Conservation (phyloP, 805 yeast genomes). For the Sugiyamaella floridensis region DNA sequence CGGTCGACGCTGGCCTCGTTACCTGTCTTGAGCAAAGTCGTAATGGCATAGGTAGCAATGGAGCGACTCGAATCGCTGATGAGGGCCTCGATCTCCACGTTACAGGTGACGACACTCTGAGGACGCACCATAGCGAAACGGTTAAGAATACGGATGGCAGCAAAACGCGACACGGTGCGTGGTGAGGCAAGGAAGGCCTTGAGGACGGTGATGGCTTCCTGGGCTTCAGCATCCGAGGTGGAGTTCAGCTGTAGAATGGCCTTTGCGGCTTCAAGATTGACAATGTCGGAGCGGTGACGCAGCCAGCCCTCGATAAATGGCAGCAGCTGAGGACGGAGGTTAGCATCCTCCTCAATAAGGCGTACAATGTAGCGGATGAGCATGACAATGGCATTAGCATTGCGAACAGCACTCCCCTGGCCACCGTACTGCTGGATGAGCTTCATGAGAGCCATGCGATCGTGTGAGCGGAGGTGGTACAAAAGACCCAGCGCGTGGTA, state of each 20-base stretch:
- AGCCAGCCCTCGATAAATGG: slow-evolving; percentile 64
- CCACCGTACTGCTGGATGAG: slow-evolving; percentile 69
- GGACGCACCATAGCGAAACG: slow-evolving; percentile 78
- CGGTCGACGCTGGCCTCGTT: slow-evolving; percentile 84
- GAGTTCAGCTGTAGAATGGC: slow-evolving; percentile 51
- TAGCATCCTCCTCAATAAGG: slow-evolving; percentile 64
- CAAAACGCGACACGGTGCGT: slow-evolving; percentile 81
- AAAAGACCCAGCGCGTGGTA: slow-evolving; percentile 92
- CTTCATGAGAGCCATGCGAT: slow-evolving; percentile 88
- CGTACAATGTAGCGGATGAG: slow-evolving; percentile 75
- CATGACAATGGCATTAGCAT: slow-evolving; percentile 78
- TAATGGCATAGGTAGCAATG: slow-evolving; percentile 93
- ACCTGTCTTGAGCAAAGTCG: slow-evolving; percentile 91
- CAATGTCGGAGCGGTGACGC: slow-evolving; percentile 78
- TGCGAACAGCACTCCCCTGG: slow-evolving; percentile 53
- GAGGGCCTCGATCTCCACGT: slow-evolving; percentile 75
- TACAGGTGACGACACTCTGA: slow-evolving; percentile 62
- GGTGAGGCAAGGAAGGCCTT: slow-evolving; percentile 80
- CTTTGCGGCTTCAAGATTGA: slow-evolving; percentile 87
- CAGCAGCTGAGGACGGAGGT: slow-evolving; percentile 51
- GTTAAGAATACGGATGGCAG: slow-evolving; percentile 87
- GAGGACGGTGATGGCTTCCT: slow-evolving; percentile 60
- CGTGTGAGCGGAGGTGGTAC: slow-evolving; percentile 82
- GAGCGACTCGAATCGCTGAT: slow-evolving; percentile 86
- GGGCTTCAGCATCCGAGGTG: slow-evolving; percentile 54